Base-by-base conservation (phyloP, 305 asterid genomes). In the Nicotiana rustica region DNA sequence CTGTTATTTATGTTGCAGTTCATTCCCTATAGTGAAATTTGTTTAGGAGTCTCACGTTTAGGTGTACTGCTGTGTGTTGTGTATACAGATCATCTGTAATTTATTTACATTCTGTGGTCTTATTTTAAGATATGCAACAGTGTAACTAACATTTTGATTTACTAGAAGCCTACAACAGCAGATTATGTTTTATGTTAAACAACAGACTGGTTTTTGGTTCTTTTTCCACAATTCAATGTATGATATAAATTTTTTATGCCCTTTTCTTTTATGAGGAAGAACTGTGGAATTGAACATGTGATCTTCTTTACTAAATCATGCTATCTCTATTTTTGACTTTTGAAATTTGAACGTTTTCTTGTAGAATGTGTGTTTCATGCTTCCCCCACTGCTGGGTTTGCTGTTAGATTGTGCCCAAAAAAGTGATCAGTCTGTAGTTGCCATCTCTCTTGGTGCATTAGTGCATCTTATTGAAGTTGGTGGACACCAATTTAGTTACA, bases 401-500 rank as follows among this genome's bases (percentile, higher is more conserved):
- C 91, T 97, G 86, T 90, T 97, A 92, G 97, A 97, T 88, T 97
- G 99, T 87, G 98, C 99, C 88, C 96, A 97, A 92, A 93, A 94
- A 89, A 83, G 95, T 15, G 99, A 97, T 91, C 98, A 97, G 68
- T 88, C 98, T 69, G 98, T 97, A 80, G 99, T 91, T 86, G 91
- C 99, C 83, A 91, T 97, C 83, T 97, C 99, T 83, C 85, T 97
- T 86, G 99, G 97, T 86, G 99, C 99, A 82, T 85, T 97, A 78
- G 99, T 95, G 89, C 98, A 97, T 89, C 99, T 97, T 85, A 89
- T 91, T 84, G 99, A 97, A 88, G 99, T 94, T 89, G 99, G 99
- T 86, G 99, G 99, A 77, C 99, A 93, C 89, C 99, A 97, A 85
- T 97, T 97, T 87, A 97, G 97, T 86, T 93, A 93, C 84, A 79